Conservation (phyloP, 768 basidiomycete species). For the Suillus fuscotomentosus region DNA sequence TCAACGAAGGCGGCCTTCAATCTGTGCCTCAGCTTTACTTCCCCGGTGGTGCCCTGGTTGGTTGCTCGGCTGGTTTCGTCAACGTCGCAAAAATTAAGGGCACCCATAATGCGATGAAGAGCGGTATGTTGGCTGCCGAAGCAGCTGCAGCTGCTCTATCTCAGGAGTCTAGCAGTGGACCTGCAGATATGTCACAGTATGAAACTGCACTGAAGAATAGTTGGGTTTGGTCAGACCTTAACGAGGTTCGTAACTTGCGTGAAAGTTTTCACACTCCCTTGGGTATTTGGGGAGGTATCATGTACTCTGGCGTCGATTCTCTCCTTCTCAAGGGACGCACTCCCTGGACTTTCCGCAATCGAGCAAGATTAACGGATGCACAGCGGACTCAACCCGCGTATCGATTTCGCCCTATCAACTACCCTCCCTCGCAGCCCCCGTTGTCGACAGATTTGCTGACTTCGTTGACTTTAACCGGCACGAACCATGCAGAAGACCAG, state of each 20-base stretch:
- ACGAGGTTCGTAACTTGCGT: conserved; percentile 88
- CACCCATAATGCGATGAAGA: conserved; percentile 99
- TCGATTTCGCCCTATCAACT: conserved; percentile 71
- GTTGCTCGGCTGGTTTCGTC: conserved; percentile 94
- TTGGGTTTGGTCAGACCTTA: conserved; percentile 84
- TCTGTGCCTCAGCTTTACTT: conserved; percentile 84
- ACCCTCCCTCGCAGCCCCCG: conserved; percentile 85
- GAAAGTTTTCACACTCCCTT: conserved; percentile 82
- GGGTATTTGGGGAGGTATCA: conserved; percentile 84
- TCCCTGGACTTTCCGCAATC: conserved; percentile 90
- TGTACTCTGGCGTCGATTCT: conserved; percentile 87
- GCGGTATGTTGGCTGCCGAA: conserved; percentile 96
- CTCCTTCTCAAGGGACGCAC: conserved; percentile 80
- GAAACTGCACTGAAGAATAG: conserved; percentile 66
- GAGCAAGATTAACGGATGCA: conserved; percentile 53
- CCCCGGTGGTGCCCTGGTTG: conserved; percentile 93
- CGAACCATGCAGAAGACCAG: conserved; percentile 97
- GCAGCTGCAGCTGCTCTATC: conserved; percentile 67
- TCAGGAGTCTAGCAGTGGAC: conserved; percentile 16
- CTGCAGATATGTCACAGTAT: conserved; percentile 72
- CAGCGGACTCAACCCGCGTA: conserved; percentile 67
- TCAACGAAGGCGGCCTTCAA: conserved; percentile 95
- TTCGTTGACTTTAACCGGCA: conserved; percentile 84
- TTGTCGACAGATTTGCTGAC: conserved; percentile 93
- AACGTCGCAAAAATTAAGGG: conserved; percentile 99